These are phyloP conservation scores for Yamadazyma pseudoaaseri DNA, from an alignment of 1,139 yeast species.

Conservation along the genomic window DNA sequence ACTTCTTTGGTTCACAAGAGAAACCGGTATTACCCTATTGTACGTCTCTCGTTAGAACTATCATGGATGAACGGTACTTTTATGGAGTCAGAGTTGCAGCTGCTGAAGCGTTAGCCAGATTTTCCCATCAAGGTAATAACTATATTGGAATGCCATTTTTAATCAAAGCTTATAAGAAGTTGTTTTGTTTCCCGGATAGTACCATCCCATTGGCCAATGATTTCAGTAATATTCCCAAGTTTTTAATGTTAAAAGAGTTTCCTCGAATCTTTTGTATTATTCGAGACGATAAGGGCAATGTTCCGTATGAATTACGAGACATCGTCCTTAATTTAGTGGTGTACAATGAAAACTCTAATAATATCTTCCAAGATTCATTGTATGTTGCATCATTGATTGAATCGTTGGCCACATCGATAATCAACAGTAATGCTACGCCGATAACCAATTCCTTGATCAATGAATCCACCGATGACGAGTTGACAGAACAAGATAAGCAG, in stretches of 20 bases:
- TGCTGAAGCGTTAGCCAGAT: slow-evolving; percentile 69
- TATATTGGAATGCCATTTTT: slow-evolving; percentile 76
- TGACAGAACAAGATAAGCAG: slow-evolving; percentile 18
- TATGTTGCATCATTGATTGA: slow-evolving; percentile 62
- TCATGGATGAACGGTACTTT: slow-evolving; percentile 81
- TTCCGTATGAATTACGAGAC: slow-evolving; percentile 62
- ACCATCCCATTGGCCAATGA: slow-evolving; percentile 76
- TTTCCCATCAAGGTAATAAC: slow-evolving; percentile 59
- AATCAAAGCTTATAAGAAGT: slow-evolving; percentile 61
- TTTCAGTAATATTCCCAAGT: slow-evolving; percentile 65
- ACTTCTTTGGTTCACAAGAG: slow-evolving; percentile 61
- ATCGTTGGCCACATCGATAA: slow-evolving; percentile 46
- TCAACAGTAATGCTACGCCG: slow-evolving; percentile 18
- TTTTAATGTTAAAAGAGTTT: slow-evolving; percentile 69
- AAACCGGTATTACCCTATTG: slow-evolving; percentile 68
- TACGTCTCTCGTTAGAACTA: slow-evolving; percentile 73
- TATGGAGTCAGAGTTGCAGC: slow-evolving; percentile 91
- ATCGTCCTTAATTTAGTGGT: slow-evolving; percentile 71
- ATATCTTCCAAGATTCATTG: slow-evolving; percentile 70
- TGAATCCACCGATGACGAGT: slow-evolving; percentile 7
- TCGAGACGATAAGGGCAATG: slow-evolving; percentile 61
- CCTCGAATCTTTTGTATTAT: slow-evolving; percentile 61
- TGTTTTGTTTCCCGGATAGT: slow-evolving; percentile 72
- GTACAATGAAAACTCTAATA: slow-evolving; percentile 83
- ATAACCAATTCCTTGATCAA: slow-evolving; percentile 6